Base-by-base conservation (phyloP, 2,329 filamentous ascomycete genomes). In the Beauveria sp. region DNA sequence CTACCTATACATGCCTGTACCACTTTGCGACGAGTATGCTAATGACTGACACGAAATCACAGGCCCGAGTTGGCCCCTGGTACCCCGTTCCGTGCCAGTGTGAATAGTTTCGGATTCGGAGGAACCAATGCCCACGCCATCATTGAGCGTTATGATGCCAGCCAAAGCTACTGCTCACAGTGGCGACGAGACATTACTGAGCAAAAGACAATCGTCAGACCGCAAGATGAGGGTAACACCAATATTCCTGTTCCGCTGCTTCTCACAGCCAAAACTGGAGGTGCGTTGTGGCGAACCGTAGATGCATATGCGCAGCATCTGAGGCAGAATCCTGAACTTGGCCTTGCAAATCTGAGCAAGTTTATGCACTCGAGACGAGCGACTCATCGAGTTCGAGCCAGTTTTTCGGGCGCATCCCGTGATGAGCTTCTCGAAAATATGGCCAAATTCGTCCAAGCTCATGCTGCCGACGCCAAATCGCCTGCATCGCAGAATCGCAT, bases 101-200 rank as follows among this genome's bases (percentile, higher is more conserved):
- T 79, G 57, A 78, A 78, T 65, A 72, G 70, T 56, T 79, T 79
- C 52, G 76, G 76, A 0, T 77, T 74, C 44, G 76, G 73, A 37
- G 75, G 70, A 40, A 73, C 76, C n/a, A 79, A 78, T 63, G 74
- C 72, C 3, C 76, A 78, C 62, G 69, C 71, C 0, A 59, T 62
- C 14, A 37, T 62, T 40, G 61, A 62, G 24, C 10, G 28, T 2
- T 62, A 47, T 12, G 72, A 10, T 26, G 28, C 47, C 3, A n/a
- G 6, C 10, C 6, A 47, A 6, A 30, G 34, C 22, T 58, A 56
- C n/a, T 37, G 34, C 34, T 37, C 34, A 14, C 34, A 37, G 34
- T 37, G 34, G 34, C 34, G 34, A 37, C 34, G 12, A 37, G 4
- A 14, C 12, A 5, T 37, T 5, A 2, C 34, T 5, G 34, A 37